phyloP scores from a whole-genome alignment of 202 grass and related monocot species.

The Carex sylvatica region DNA sequence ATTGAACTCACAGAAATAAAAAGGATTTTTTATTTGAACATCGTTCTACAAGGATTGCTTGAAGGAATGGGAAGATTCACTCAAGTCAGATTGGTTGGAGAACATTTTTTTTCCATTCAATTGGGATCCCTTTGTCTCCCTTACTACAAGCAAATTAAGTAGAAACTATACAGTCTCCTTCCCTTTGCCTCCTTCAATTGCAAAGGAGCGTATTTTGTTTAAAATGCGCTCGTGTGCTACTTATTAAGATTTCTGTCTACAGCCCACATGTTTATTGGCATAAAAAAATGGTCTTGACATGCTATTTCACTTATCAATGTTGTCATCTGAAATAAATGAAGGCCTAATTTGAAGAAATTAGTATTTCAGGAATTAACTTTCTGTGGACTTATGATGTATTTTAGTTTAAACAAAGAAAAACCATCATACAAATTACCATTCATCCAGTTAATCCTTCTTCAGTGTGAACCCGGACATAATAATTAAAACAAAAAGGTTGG shows the following conservation, averaged over 20 bases:
- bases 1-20: not conserved
- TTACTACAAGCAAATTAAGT: too few species aligned
- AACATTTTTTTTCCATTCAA: not conserved
- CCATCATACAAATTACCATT: not conserved
- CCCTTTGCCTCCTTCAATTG: too few species aligned
- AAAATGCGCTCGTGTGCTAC: too few species aligned
- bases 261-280: not conserved
- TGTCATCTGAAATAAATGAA: not conserved
- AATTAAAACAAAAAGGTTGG: not conserved
- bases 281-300: not conserved
- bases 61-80: too few species aligned
- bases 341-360: not conserved
- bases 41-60: not conserved
- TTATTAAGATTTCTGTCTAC: not conserved
- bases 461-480: not conserved
- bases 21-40: not conserved
- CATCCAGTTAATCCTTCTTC: not conserved
- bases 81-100: not conserved
- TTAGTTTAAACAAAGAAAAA: not conserved
- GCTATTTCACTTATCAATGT: not conserved
- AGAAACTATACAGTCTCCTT: too few species aligned
- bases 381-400: not conserved
- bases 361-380: not conserved
- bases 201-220: too few species aligned
- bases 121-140: not conserved